phyloP scores from a whole-genome alignment of 306 rosid genomes.

The Canavalia gladiata region DNA sequence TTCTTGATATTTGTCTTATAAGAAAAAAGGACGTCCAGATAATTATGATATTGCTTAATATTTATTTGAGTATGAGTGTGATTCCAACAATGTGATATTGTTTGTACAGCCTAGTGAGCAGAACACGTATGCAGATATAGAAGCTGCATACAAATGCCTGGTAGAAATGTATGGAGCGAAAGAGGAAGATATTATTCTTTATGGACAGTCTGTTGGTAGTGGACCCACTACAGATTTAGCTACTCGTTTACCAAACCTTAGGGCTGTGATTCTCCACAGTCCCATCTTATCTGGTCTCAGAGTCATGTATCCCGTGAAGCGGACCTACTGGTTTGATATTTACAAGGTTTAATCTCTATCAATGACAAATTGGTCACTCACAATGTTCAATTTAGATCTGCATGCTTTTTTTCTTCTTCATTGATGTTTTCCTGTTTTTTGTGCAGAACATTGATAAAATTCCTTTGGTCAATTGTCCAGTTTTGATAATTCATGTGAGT shows the following conservation, averaged over 20 bases:
- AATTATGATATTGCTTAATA: slow-evolving; percentile 28
- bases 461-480: slow-evolving; percentile 82
- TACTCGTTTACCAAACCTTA: slow-evolving; percentile 72
- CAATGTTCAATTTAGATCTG: background rate
- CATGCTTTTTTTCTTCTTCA: background rate
- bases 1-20: background rate
- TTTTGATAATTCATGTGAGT: slow-evolving; percentile 97
- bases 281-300: slow-evolving; percentile 94
- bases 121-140: slow-evolving; percentile 96
- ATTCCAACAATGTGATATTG: slow-evolving; percentile 34
- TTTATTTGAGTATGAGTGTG: slow-evolving; percentile 7
- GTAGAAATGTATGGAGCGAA: slow-evolving; percentile 82
- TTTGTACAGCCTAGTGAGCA: slow-evolving; percentile 87
- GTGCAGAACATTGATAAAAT: slow-evolving; percentile 96
- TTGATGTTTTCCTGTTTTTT: slow-evolving; percentile 37
- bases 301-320: slow-evolving; percentile 96
- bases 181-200: slow-evolving; percentile 93
- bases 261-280: slow-evolving; percentile 97
- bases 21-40: background rate
- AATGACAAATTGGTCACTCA: slow-evolving; percentile 15
- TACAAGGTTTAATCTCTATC: slow-evolving; percentile 72
- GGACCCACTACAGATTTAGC: slow-evolving; percentile 97
- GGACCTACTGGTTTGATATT: slow-evolving; percentile 97
- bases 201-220: slow-evolving; percentile 97
- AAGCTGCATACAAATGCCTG: slow-evolving; percentile 88